Conservation (phyloP, 2,329 filamentous ascomycete genomes). For the Bipolaris victoriae region DNA sequence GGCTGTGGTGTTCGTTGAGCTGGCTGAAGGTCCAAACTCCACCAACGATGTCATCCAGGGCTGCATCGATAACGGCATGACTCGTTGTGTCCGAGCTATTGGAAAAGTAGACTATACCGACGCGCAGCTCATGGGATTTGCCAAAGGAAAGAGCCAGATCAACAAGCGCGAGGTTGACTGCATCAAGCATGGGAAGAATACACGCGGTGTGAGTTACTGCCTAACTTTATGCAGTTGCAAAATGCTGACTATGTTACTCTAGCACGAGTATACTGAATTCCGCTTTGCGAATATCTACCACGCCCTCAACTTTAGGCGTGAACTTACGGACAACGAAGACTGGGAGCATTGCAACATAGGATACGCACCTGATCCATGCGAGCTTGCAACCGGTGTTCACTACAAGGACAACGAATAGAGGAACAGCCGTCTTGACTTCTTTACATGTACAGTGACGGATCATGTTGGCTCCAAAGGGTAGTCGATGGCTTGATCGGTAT, state of each 20-base stretch:
- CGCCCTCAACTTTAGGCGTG: slow-evolving; percentile 54
- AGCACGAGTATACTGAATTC: slow-evolving; percentile 55
- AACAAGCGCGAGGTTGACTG: slow-evolving; percentile 54
- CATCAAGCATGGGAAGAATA: slow-evolving; percentile 51
- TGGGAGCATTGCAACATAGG: slow-evolving; percentile 56
- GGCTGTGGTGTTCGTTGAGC: slow-evolving; percentile 38
- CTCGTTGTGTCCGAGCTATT: slow-evolving; percentile 55
- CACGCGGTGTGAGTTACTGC: slow-evolving; percentile 48
- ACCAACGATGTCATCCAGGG: slow-evolving; percentile 52
- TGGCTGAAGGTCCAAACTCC: slow-evolving; percentile 32
- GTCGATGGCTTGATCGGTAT: not conserved
- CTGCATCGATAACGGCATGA: slow-evolving; percentile 50
- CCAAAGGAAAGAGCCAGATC: slow-evolving; percentile 37
- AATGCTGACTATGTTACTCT: slow-evolving; percentile 14
- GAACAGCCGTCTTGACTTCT: not conserved
- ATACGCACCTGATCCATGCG: slow-evolving; percentile 54
- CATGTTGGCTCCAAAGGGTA: not conserved
- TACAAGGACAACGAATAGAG: slow-evolving; percentile 30
- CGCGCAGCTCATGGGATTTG: slow-evolving; percentile 47
- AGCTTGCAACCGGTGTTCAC: slow-evolving; percentile 35
- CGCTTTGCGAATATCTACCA: slow-evolving; percentile 57
- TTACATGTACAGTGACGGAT: not conserved
- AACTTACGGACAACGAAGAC: slow-evolving; percentile 49
- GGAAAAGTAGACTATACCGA: slow-evolving; percentile 51
- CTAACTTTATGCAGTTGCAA: not conserved